Evolutionary conservation across 768 basidiomycete genomes (phyloP).

Genomic region (Phylloporus scabripes): DNA sequence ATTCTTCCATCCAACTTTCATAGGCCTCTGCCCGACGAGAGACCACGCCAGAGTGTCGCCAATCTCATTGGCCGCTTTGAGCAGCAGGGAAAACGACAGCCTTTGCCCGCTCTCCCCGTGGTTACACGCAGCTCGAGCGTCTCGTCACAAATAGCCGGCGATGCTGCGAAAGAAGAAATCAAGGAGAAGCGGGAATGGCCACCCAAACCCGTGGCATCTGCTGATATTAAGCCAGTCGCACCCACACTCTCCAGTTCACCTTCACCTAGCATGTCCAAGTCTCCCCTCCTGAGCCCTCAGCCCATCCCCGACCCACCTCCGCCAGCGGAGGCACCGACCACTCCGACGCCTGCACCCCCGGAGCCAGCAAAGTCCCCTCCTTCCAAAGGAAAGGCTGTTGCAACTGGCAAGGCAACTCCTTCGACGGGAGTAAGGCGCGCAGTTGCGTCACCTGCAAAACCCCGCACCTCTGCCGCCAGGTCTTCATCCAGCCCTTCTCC

Average conservation of each 20-base stretch:
- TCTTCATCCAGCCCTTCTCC: conserved; percentile 20
- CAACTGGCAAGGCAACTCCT: conserved; percentile 19
- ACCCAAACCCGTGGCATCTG: conserved; percentile 40
- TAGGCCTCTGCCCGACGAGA: conserved; percentile 86
- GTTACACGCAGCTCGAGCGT: conserved; percentile 62
- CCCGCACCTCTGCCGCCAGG: conserved; percentile 21
- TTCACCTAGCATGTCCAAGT: conserved; percentile 14
- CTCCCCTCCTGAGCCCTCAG: conserved; percentile 26
- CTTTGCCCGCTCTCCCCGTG: conserved; percentile 33
- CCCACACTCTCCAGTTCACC: conserved; percentile 35
- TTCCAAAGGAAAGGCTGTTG: conserved; percentile 15
- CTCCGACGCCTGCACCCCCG: conserved; percentile 18
- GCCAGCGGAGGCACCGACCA: conserved; percentile 15
- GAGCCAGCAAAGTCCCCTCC: conserved; percentile 19
- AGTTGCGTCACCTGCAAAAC: conserved; percentile 27
- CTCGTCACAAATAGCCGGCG: conserved; percentile 56
- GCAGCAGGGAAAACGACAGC: conserved; percentile 66
- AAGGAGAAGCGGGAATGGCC: conserved; percentile 80
- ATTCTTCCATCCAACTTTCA: background rate
- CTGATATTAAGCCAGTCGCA: conserved; percentile 31
- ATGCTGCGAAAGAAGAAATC: conserved; percentile 59
- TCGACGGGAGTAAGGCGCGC: conserved; percentile 18
- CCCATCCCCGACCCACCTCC: conserved; percentile 24
- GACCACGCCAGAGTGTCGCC: conserved; percentile 80
- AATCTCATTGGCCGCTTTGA: conserved; percentile 90